phyloP scores from a whole-genome alignment of 352 stramenopile species.

The Phytophthora meadii region DNA sequence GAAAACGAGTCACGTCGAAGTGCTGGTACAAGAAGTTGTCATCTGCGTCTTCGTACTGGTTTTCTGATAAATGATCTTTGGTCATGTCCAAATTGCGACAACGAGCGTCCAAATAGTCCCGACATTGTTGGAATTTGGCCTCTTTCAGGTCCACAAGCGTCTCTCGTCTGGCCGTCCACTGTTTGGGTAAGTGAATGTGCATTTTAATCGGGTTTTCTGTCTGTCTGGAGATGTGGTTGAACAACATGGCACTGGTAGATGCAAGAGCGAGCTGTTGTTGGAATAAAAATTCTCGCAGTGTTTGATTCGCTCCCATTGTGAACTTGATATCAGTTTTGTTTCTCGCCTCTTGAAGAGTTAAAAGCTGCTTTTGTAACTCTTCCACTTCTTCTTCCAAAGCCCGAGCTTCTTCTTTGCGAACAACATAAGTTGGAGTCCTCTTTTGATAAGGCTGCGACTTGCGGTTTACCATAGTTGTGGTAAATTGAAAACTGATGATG shows the following conservation, averaged over 20 bases:
- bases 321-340: too few relatives aligned
- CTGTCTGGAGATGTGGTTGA: neutral
- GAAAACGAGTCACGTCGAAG: constrained; percentile 48
- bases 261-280: constrained; percentile 15
- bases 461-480: too few relatives aligned
- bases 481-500: too few relatives aligned
- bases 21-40: constrained; percentile 28
- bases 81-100: constrained; percentile 34
- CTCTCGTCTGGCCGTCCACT: constrained; percentile 27
- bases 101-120: constrained; percentile 42
- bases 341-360: too few relatives aligned
- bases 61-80: constrained; percentile 29
- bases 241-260: constrained; percentile 3
- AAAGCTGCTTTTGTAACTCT: too few relatives aligned
- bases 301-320: constrained; percentile 2
- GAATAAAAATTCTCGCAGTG: neutral
- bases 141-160: constrained; percentile 38
- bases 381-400: too few relatives aligned
- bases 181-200: constrained; percentile 24
- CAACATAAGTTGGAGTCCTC: too few relatives aligned
- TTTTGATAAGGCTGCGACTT: too few relatives aligned
- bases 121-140: constrained; percentile 26
- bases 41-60: constrained; percentile 19
- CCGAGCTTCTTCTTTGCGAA: too few relatives aligned
- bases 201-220: constrained; percentile 16